phyloP scores from a whole-genome alignment of 148 eudicot species.

The Camellia granthamiana region DNA sequence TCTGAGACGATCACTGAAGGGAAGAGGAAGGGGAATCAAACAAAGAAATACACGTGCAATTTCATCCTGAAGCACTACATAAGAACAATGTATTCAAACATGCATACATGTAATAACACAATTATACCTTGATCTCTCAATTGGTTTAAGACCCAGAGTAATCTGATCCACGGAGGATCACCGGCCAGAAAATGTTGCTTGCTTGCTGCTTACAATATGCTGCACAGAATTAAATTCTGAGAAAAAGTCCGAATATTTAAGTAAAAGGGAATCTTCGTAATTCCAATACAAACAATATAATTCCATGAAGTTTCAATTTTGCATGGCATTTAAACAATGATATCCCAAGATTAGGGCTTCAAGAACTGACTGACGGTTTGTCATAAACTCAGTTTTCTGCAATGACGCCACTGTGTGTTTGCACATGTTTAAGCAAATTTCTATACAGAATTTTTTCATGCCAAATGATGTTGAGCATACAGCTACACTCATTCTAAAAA shows the following conservation, averaged over 20 bases:
- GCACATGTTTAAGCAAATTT: neutral
- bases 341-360: neutral
- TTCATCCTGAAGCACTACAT: neutral
- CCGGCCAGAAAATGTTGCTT: neutral
- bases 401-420: neutral
- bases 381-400: neutral
- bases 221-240: constrained; percentile 1
- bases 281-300: neutral
- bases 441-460: neutral
- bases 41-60: neutral
- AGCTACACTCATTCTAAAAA: no score
- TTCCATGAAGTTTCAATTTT: neutral
- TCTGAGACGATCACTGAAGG: neutral
- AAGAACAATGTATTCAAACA: neutral
- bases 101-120: constrained; percentile 1
- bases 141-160: neutral
- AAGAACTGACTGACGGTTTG: neutral
- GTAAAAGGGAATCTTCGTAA: neutral
- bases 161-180: neutral
- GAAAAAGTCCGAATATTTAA: neutral
- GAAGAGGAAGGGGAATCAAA: neutral
- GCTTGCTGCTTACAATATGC: neutral
- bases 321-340: neutral
- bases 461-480: constrained; percentile 6
- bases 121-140: constrained; percentile 2